Conservation (phyloP, 768 basidiomycete species). For the Leccinum variicolor region DNA sequence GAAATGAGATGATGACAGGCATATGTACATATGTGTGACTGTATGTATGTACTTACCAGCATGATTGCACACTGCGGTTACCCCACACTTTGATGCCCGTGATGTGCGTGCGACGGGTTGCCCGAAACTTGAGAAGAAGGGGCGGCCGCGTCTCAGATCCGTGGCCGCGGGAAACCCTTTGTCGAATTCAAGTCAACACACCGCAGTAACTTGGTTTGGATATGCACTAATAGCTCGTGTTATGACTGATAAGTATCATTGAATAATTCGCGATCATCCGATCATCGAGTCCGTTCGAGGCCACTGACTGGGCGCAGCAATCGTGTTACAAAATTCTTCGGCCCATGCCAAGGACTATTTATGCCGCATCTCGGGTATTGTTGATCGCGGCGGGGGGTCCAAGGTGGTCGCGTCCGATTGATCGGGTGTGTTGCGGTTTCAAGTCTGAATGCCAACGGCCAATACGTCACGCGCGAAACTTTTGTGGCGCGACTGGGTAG, state of each 20-base stretch:
- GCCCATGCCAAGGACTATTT: no score
- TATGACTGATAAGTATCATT: background rate
- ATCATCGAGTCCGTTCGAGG: background rate
- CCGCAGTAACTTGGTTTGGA: background rate
- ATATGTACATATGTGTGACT: background rate
- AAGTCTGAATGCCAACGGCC: background rate
- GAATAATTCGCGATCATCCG: background rate
- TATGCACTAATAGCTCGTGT: background rate
- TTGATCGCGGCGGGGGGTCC: background rate
- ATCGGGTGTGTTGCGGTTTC: conserved; percentile 2
- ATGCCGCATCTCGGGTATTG: background rate
- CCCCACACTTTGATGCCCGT: conserved; percentile 19
- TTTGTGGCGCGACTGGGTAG: background rate
- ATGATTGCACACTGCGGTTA: background rate
- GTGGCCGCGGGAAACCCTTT: background rate
- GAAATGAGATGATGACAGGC: conserved; percentile 2
- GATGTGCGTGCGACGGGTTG: background rate
- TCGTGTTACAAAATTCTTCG: no score
- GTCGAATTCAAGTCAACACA: conserved; percentile 1
- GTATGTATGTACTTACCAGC: background rate
- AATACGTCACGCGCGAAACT: background rate
- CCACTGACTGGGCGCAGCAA: background rate
- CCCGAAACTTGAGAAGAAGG: background rate
- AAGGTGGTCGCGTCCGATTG: background rate
- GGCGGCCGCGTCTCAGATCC: conserved; percentile 21